These are phyloP conservation scores for Collybia sp. DNA, from an alignment of 768 basidiomycete species.

Conservation along the genomic window DNA sequence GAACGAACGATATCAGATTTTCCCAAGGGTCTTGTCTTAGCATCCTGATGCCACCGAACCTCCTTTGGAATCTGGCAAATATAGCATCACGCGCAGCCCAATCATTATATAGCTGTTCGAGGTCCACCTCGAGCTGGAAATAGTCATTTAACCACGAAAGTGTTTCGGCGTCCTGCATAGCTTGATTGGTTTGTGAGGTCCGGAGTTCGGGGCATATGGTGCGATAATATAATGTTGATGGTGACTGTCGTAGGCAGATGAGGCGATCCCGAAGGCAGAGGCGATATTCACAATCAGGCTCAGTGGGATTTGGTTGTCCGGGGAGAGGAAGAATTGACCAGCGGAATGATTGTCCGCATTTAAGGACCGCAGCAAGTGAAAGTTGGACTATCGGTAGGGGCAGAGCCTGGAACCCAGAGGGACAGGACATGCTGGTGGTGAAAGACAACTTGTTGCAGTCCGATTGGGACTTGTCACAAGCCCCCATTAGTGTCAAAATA, in stretches of 20 bases:
- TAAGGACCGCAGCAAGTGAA: constrained; percentile 72
- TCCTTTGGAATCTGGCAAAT: constrained; percentile 57
- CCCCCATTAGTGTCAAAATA: constrained; percentile 2
- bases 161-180: constrained; percentile 55
- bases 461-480: too few species aligned
- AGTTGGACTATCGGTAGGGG: constrained; percentile 64
- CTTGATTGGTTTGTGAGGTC: constrained; percentile 25
- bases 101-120: constrained; percentile 62
- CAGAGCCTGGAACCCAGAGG: constrained; percentile 51
- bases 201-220: constrained; percentile 54
- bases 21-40: constrained; percentile 96
- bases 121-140: constrained; percentile 80
- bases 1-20: constrained; percentile 83
- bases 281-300: constrained; percentile 56
- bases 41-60: constrained; percentile 81
- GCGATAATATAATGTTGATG: constrained; percentile 66
- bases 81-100: constrained; percentile 77
- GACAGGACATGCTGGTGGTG: constrained; percentile 6
- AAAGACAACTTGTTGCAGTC: not conserved
- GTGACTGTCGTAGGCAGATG: constrained; percentile 74
- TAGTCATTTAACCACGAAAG: constrained; percentile 77
- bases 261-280: constrained; percentile 80
- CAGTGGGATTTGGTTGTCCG: not conserved
- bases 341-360: constrained; percentile 83
- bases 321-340: constrained; percentile 57